Evolutionary conservation across 2,329 filamentous ascomycete species (phyloP).

Genomic region (Byssoonygena ceratinophila): DNA sequence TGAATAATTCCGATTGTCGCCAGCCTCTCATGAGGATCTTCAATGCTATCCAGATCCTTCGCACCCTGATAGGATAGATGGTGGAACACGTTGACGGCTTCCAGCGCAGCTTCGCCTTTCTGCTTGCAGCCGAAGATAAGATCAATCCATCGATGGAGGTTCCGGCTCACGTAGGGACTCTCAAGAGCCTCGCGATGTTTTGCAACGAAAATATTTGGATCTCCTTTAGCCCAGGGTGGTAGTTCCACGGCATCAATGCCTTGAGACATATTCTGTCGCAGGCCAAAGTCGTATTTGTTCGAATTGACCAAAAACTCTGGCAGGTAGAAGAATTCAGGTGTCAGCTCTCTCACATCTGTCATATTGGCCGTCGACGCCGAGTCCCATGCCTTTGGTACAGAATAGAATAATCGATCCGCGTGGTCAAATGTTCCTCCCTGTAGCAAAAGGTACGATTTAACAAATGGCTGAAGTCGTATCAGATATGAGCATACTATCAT

Average conservation of each 20-base stretch:
- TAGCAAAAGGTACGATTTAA: constrained; percentile 84
- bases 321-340: constrained; percentile 93
- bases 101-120: constrained; percentile 79
- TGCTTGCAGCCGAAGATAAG: constrained; percentile 91
- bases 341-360: constrained; percentile 87
- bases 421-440: constrained; percentile 97
- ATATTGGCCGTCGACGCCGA: constrained; percentile 84
- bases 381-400: constrained; percentile 78
- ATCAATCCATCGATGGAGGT: constrained; percentile 92
- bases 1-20: constrained; percentile 94
- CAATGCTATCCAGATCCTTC: constrained; percentile 81
- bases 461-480: constrained; percentile 88
- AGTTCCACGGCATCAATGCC: constrained; percentile 76
- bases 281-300: constrained; percentile 88
- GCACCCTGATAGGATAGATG: constrained; percentile 91
- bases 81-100: constrained; percentile 90
- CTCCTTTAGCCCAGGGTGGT: constrained; percentile 94
- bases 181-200: constrained; percentile 95
- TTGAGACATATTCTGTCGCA: constrained; percentile 66
- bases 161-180: constrained; percentile 79
- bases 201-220: constrained; percentile 87
- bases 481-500: constrained; percentile 98
- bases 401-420: constrained; percentile 89
- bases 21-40: constrained; percentile 73
- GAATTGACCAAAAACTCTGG: constrained; percentile 91